Conservation (phyloP, 1,284 basidiomycete genomes). For the Cryptococcus neoformans region DNA sequence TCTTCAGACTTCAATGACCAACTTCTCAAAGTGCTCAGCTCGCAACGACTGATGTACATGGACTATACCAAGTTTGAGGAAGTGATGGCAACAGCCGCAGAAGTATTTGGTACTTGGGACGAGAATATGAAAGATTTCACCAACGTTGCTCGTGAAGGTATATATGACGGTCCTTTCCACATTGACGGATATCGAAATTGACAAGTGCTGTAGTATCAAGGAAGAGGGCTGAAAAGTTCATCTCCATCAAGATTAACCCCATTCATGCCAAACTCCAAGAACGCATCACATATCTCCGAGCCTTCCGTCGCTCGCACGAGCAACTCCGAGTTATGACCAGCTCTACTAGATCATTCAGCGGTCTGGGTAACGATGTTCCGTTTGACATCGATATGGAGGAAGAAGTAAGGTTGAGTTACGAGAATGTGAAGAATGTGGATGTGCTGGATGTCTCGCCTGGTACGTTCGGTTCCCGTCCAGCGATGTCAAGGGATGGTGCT, state of each 20-base stretch:
- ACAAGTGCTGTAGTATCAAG: constrained; percentile 60
- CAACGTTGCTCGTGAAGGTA: constrained; percentile 82
- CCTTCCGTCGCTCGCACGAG: constrained; percentile 96
- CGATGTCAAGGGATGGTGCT: no score
- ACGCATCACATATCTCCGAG: constrained; percentile 77
- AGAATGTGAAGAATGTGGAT: constrained; percentile 92
- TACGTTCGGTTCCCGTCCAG: constrained; percentile 51
- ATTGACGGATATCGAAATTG: not conserved
- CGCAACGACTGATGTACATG: constrained; percentile 85
- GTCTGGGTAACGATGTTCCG: constrained; percentile 60
- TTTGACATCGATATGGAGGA: constrained; percentile 91
- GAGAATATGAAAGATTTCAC: constrained; percentile 98
- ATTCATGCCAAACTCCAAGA: constrained; percentile 92
- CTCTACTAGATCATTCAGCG: constrained; percentile 80
- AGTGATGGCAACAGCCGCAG: constrained; percentile 68
- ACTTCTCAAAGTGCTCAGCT: constrained; percentile 83
- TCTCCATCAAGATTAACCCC: constrained; percentile 92
- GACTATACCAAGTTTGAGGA: constrained; percentile 93
- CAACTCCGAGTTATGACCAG: constrained; percentile 97
- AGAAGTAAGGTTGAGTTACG: constrained; percentile 92
- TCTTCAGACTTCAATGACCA: constrained; percentile 96
- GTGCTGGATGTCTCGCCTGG: constrained; percentile 86
- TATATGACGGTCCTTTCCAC: constrained; percentile 2
- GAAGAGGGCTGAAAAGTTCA: constrained; percentile 89
- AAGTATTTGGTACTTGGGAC: constrained; percentile 93